Percentiles rank a stretch among this genome's conserved stretches.
These are phyloP conservation scores for Chloranthus sessilifolius DNA, from an alignment of 164 flowering plant species.

Conservation along the genomic window DNA sequence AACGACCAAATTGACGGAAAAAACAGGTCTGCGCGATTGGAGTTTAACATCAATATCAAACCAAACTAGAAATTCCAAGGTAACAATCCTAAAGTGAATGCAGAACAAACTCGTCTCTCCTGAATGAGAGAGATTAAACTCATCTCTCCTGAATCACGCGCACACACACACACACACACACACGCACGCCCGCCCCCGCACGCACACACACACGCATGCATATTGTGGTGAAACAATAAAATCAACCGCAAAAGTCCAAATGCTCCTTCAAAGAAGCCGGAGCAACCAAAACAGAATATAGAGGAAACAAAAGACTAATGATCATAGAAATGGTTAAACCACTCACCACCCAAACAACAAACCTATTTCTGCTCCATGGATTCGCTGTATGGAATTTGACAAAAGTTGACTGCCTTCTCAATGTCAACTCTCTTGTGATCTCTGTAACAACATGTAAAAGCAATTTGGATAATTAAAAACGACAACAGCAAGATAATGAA, in stretches of 20 bases:
- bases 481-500: neutral
- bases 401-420: constrained; percentile 85
- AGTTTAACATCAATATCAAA: constrained; percentile 2
- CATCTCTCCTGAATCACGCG: too few relatives aligned
- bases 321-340: constrained; percentile 3
- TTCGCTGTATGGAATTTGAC: constrained; percentile 60
- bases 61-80: neutral
- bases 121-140: too few relatives aligned
- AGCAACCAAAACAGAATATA: neutral
- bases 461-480: neutral
- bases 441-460: constrained; percentile 48
- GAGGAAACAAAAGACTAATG: neutral
- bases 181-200: too few relatives aligned
- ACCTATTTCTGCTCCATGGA: constrained; percentile 49
- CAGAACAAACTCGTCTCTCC: neutral
- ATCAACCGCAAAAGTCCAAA: too few relatives aligned
- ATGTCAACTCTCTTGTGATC: constrained; percentile 47
- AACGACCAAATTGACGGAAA: constrained; percentile 89
- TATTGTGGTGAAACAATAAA: too few relatives aligned
- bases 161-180: too few relatives aligned
- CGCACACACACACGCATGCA: too few relatives aligned
- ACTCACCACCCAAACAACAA: constrained; percentile 85
- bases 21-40: constrained; percentile 65
- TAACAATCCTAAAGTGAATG: neutral
- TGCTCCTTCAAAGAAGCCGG: too few relatives aligned